Base-by-base conservation (phyloP, 2,329 filamentous ascomycete genomes). In the Onygena corvina region DNA sequence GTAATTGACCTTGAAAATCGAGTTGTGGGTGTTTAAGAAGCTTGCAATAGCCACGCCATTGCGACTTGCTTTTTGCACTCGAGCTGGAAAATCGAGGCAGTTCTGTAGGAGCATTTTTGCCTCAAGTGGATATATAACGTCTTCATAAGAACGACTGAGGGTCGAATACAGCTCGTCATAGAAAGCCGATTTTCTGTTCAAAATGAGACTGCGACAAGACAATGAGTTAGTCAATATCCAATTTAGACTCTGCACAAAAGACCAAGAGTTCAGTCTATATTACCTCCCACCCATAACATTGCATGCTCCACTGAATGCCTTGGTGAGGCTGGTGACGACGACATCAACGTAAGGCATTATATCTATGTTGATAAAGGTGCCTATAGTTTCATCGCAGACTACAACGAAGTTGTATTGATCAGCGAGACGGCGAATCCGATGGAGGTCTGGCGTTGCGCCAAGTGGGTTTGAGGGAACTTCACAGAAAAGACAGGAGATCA, bases 231-330 rank as follows among this genome's bases (percentile, higher is more conserved):
- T 18, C 3, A 31, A 11, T 31, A 31, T n/a, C n/a, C n/a, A n/a
- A n/a, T n/a, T n/a, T n/a, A n/a, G n/a, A 14, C 69, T 56, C 8
- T 38, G 9, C 6, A 18, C 8, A 18, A 38, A 8, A 38, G 7
- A 7, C 27, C 12, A 45, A 7, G 4, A 6, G 27, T 8, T 6
- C 20, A 29, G 21, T 46, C 67, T 70, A 25, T 12, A 7, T 20
- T 29, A 42, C 46, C 46, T 48, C 14, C 71, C 76, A 31, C 66
- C 75, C 66, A 79, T 73, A 44, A 75, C 73, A 59, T 81, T 70
- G 25, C 74, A 70, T 51, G 71, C 71, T 14, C 79, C 78, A 53
- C 67, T 77, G 57, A 81, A 80, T 1, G 71, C 69, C 59, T 81
- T 81, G 14, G 76, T 80, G 18, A 80, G 64, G 29, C 70, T 75